phyloP scores from a whole-genome alignment of 2,329 filamentous ascomycete species.

The Ophiostoma ips region DNA sequence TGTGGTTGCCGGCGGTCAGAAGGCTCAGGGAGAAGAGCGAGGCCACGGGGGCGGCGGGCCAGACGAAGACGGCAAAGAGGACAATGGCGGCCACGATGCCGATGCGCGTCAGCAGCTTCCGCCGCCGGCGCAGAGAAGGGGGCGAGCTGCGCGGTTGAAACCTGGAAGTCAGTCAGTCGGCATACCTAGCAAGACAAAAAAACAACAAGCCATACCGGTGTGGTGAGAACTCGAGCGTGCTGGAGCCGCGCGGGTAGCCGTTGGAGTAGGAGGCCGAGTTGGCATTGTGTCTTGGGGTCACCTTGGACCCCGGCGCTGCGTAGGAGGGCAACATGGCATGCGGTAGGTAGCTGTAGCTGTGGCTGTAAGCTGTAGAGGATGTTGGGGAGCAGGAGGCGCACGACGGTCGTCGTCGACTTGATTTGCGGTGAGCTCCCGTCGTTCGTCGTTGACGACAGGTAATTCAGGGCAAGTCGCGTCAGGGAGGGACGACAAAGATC shows the following conservation, averaged over 20 bases:
- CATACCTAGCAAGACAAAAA: not conserved
- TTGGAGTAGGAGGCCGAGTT: conserved; percentile 57
- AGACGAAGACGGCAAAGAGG: conserved; percentile 61
- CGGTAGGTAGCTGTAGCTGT: not conserved
- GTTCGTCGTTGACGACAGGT: too few relatives aligned
- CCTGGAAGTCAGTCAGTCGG: conserved; percentile 29
- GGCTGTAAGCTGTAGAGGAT: not conserved
- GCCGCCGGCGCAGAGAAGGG: conserved; percentile 55
- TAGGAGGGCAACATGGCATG: conserved; percentile 45
- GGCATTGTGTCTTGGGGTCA: conserved; percentile 73
- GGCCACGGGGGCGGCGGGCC: conserved; percentile 48
- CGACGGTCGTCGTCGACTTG: not conserved
- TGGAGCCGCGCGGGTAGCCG: conserved; percentile 58
- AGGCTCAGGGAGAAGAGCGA: conserved; percentile 57
- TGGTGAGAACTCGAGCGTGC: conserved; percentile 76
- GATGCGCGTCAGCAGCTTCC: conserved; percentile 57
- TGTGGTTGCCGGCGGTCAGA: conserved; percentile 50
- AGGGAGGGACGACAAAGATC: too few relatives aligned
- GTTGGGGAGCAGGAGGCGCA: not conserved
- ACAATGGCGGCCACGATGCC: conserved; percentile 43
- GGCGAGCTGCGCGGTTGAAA: conserved; percentile 75
- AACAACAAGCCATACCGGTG: conserved; percentile 53
- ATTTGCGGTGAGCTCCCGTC: too few relatives aligned
- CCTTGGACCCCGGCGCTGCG: conserved; percentile 42
- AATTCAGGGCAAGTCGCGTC: too few relatives aligned